Base-by-base conservation (phyloP, 2,329 filamentous ascomycete genomes). In the Fusarium fujikuroi region DNA sequence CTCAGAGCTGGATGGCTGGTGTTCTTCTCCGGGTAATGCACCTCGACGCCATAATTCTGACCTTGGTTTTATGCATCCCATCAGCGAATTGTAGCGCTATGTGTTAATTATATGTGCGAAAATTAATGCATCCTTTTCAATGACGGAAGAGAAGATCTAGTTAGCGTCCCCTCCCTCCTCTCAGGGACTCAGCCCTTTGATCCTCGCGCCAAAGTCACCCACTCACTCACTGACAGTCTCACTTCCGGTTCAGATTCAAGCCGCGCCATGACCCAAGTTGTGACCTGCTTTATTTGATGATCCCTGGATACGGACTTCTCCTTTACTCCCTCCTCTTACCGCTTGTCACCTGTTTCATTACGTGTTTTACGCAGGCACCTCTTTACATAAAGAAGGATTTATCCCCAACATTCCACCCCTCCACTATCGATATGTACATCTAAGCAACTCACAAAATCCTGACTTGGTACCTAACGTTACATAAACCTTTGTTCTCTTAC, bases 41-140 rank as follows among this genome's bases (percentile, higher is more conserved):
- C 60, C 72, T 68, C 74, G 61, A 77, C 75, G 75, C 75, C 74
- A 77, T 75, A n/a, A 37, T 28, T 66, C 40, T 65, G 57, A 37
- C 47, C 56, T 50, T 65, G 58, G 47, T 69, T 73, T 66, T 61
- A 44, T 70, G 61, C 46, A 68, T 60, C 34, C 65, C 43, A 68
- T 64, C 37, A 67, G 40, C 49, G 40, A 64, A 62, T 63, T 53
- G 21, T 10, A 39, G 60, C 49, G 60, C 30, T 57, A 23, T 57
- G 43, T 54, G 61, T 59, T 70, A 46, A 54, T 50, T 44, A 53
- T 47, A 62, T 56, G 36, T 37, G 40, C 32, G 39, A 28, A 71
- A 67, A 57, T 54, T 57, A 63, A 53, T 63, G 25, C 43, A 66
- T 19, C 54, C 58, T 53, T 47, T 37, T 66, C 28, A 57, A 52